These are phyloP conservation scores for Ramaria rubella DNA, from an alignment of 768 basidiomycete genomes.

Conservation along the genomic window DNA sequence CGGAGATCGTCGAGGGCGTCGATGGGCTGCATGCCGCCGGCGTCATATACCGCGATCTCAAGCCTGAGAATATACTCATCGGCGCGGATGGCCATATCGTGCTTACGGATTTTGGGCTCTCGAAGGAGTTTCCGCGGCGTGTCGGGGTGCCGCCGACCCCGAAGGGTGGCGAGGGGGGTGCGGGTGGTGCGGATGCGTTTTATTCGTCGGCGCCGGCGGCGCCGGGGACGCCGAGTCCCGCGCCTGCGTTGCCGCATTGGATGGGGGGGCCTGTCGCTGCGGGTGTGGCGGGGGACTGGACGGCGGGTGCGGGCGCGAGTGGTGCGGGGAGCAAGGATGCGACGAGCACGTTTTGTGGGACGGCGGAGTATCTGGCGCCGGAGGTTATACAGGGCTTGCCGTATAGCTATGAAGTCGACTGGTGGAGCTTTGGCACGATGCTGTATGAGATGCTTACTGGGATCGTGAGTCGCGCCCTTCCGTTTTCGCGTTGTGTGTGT, in stretches of 20 bases:
- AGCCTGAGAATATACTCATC: slow-evolving; percentile 95
- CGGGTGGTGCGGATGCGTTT: slow-evolving; percentile 46
- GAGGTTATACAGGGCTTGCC: slow-evolving; percentile 90
- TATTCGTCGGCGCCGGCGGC: slow-evolving; percentile 38
- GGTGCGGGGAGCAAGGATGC: slow-evolving; percentile 47
- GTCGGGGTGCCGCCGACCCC: slow-evolving; percentile 52
- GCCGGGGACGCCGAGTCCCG: slow-evolving; percentile 33
- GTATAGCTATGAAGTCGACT: slow-evolving; percentile 93
- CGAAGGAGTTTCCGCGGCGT: slow-evolving; percentile 78
- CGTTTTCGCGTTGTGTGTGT: not conserved
- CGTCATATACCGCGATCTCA: slow-evolving; percentile 96
- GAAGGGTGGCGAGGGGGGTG: slow-evolving; percentile 28
- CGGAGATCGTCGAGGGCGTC: slow-evolving; percentile 91
- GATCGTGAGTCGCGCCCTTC: slow-evolving; percentile 60
- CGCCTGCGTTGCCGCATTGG: slow-evolving; percentile 58
- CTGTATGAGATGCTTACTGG: slow-evolving; percentile 96
- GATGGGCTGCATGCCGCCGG: slow-evolving; percentile 91
- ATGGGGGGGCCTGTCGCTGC: slow-evolving; percentile 58
- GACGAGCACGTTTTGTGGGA: slow-evolving; percentile 88
- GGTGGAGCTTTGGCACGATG: slow-evolving; percentile 99
- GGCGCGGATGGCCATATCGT: slow-evolving; percentile 93
- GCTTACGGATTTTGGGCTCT: slow-evolving; percentile 93
- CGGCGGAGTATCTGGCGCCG: slow-evolving; percentile 94
- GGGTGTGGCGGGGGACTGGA: slow-evolving; percentile 39
- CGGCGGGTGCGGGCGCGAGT: slow-evolving; percentile 52